Evolutionary conservation across 768 basidiomycete species (phyloP).

Genomic region (Imleria badia): DNA sequence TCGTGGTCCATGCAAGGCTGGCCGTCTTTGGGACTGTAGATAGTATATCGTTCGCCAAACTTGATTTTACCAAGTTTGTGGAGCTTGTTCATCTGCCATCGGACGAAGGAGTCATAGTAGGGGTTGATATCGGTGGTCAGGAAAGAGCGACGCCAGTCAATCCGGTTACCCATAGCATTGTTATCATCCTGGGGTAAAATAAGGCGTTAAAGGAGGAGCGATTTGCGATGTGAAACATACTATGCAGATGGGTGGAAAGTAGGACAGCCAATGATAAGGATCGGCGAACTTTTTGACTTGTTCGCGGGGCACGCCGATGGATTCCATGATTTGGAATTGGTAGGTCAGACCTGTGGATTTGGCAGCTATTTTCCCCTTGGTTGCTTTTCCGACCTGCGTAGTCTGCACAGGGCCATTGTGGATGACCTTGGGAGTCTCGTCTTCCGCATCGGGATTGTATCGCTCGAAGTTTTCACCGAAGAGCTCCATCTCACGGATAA

Average conservation of each 20-base stretch:
- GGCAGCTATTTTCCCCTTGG: slow-evolving; percentile 92
- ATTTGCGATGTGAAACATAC: slow-evolving; percentile 40
- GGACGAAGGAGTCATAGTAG: slow-evolving; percentile 95
- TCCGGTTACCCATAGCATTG: slow-evolving; percentile 85
- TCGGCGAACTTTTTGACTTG: slow-evolving; percentile 98
- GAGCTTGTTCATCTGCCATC: slow-evolving; percentile 97
- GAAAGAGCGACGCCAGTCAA: slow-evolving; percentile 96
- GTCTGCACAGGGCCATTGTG: slow-evolving; percentile 40
- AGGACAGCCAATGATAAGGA: slow-evolving; percentile 87
- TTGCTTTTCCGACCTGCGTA: slow-evolving; percentile 74
- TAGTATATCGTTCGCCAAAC: slow-evolving; percentile 97
- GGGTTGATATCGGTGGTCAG: slow-evolving; percentile 95
- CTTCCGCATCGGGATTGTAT: slow-evolving; percentile 44
- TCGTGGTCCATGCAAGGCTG: slow-evolving; percentile 99
- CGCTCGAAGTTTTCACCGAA: slow-evolving; percentile 89
- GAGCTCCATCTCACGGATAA: slow-evolving; percentile 94
- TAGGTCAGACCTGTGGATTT: slow-evolving; percentile 94
- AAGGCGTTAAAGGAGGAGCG: not conserved
- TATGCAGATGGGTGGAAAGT: slow-evolving; percentile 95
- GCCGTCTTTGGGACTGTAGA: slow-evolving; percentile 98
- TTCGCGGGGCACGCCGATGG: slow-evolving; percentile 80
- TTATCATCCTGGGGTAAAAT: slow-evolving; percentile 56
- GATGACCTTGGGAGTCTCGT: slow-evolving; percentile 41
- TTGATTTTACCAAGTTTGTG: slow-evolving; percentile 88
- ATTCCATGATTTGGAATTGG: slow-evolving; percentile 99